Conservation (phyloP, 129 eudicot genomes). For the Arctium minus region DNA sequence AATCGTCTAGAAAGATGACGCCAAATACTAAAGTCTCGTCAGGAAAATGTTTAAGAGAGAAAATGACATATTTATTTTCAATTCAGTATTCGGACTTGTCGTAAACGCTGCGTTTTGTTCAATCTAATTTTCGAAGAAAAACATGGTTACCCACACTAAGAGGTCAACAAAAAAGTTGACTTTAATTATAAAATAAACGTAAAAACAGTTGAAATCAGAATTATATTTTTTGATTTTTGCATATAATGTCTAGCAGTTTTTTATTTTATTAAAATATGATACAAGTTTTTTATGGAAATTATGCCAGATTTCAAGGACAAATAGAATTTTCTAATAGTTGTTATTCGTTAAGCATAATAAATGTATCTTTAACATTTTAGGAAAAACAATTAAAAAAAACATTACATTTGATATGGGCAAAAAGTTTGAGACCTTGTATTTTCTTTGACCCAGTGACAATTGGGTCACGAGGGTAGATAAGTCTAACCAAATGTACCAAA, state of each 20-base stretch:
- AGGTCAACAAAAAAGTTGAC: constrained; percentile 13
- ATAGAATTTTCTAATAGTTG: constrained; percentile 2
- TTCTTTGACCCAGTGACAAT: too few species aligned
- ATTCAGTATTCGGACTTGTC: constrained; percentile 26
- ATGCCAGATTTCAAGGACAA: constrained; percentile 32
- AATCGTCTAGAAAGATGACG: constrained; percentile 1
- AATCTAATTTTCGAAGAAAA: constrained; percentile 23
- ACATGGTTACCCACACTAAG: background rate
- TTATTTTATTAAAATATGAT: background rate
- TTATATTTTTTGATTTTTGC: background rate
- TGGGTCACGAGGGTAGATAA: too few species aligned
- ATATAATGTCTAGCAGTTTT: background rate
- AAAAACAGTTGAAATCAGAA: background rate
- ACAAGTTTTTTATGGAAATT: background rate
- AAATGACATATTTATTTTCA: background rate
- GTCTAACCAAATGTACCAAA: too few species aligned
- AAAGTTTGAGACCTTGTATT: background rate
- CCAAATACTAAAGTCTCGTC: constrained; percentile 29
- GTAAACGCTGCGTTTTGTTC: constrained; percentile 41
- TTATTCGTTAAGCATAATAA: background rate
- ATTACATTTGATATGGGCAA: background rate
- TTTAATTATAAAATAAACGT: background rate
- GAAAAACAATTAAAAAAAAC: too few species aligned
- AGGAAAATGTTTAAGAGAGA: constrained; percentile 20
- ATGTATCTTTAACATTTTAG: background rate